Evolutionary conservation across 2,329 filamentous ascomycete species (phyloP), one percentile per base, ranked within the genome.

Genomic region (Exophiala spinifera): DNA sequence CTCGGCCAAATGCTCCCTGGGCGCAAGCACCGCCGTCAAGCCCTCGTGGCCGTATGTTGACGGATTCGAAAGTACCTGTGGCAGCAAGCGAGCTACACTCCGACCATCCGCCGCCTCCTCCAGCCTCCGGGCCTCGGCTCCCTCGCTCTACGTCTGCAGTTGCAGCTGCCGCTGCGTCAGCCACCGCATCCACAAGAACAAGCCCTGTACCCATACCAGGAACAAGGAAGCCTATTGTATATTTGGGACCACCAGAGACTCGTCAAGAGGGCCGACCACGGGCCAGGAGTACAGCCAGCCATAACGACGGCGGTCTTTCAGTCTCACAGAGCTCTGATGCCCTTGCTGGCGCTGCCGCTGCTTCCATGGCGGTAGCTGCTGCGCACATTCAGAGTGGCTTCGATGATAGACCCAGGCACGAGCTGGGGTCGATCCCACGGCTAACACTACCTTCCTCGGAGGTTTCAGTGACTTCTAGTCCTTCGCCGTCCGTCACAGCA

Each of bases 121-220:
- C 34, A 21, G 42, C 36, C 11, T 36, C 55, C 25, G 47, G 31
- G 14, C 58, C 58, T 21, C 46, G 52, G 25, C 21, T 47, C 34
- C 52, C 56, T 39, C 57, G 57, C n/a, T 58, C 60, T 40, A 57
- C 60, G 5, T 62, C 60, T 34, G 55, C 58, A 20, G 55, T 62
- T 19, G 60, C 60, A 13, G 57, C 57, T n/a, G 52, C 53, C 28
- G 55, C 53, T 4, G 60, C 60, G n/a, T 58, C 57, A 19, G 49
- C 55, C 8, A 60, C 53, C 2, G 60, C 60, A 15, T 60, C 57
- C 34, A 47, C 57, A n/a, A 60, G 45, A n/a, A 58, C 53, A 39
- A 62, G 60, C 34, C 60, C 60, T 31, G 52, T 49, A 10, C 50
- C 56, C 39, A 52, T 53, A 39, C 57, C 52, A 44, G 56, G 53